These are phyloP conservation scores for Aureobasidium subglaciale DNA, from an alignment of 2,329 filamentous ascomycete genomes.

Conservation along the genomic window DNA sequence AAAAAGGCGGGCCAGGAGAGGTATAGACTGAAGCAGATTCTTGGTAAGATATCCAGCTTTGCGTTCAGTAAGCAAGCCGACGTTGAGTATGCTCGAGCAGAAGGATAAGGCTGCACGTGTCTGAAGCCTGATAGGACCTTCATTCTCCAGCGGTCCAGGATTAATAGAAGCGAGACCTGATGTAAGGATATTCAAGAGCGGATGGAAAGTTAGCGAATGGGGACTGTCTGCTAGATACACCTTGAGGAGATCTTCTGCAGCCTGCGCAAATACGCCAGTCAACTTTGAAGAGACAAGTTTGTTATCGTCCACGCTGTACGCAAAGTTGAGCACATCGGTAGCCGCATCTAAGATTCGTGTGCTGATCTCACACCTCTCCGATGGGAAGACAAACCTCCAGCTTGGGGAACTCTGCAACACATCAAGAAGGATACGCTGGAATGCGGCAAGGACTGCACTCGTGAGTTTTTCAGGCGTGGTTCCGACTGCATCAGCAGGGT, in stretches of 20 bases:
- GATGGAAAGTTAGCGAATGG: conserved; percentile 67
- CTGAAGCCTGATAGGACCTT: conserved; percentile 33
- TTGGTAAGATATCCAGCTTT: conserved; percentile 55
- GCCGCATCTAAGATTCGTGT: conserved; percentile 62
- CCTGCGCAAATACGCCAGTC: conserved; percentile 59
- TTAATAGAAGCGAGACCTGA: conserved; percentile 33
- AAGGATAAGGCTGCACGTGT: conserved; percentile 59
- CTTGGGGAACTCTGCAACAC: conserved; percentile 77
- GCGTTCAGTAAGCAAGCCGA: conserved; percentile 57
- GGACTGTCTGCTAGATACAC: conserved; percentile 66
- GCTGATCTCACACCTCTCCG: conserved; percentile 63
- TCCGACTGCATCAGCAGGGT: conserved; percentile 49
- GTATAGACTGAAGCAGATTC: conserved; percentile 73
- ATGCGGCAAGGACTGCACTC: conserved; percentile 61
- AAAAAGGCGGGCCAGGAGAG: conserved; percentile 69
- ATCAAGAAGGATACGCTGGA: conserved; percentile 70
- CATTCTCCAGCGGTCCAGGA: conserved; percentile 21
- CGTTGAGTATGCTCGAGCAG: conserved; percentile 61
- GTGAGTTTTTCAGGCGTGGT: conserved; percentile 74
- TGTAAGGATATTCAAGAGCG: conserved; percentile 64
- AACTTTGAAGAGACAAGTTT: conserved; percentile 42
- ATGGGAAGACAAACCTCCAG: conserved; percentile 70
- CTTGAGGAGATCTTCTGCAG: conserved; percentile 69
- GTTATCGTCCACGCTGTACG: conserved; percentile 66
- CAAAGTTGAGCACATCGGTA: conserved; percentile 62